Percentiles rank a stretch among this genome's conserved stretches.
These are phyloP conservation scores for Porcisia hertigi DNA, from an alignment of 208 protist genomes.

Conservation along the genomic window DNA sequence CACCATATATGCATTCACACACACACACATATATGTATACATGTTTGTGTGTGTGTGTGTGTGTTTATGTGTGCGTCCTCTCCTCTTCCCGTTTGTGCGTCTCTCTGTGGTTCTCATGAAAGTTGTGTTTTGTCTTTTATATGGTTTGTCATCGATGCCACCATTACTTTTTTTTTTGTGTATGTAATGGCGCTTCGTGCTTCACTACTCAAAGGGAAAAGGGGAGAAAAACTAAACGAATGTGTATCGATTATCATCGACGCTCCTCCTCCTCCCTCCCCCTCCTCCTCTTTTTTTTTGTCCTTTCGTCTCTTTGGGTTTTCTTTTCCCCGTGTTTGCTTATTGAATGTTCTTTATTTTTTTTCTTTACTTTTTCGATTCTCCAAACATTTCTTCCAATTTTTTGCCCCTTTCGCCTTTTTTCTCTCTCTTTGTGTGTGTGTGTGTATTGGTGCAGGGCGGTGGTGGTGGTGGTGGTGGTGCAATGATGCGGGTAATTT, in stretches of 20 bases:
- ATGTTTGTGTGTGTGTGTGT: neutral
- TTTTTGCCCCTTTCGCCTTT: neutral
- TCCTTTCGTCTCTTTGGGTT: too few relatives aligned
- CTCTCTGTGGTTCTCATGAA: neutral
- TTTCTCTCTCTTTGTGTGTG: neutral
- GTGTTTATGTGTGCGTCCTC: neutral
- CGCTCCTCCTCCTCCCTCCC: neutral
- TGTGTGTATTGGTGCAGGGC: neutral
- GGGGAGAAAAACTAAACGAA: neutral
- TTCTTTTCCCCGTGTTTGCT: too few relatives aligned
- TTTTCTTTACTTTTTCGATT: neutral
- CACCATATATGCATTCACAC: neutral
- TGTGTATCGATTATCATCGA: neutral
- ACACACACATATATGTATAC: neutral
- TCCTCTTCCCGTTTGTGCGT: neutral
- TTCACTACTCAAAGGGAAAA: too few relatives aligned
- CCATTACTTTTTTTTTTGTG: neutral
- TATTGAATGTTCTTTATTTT: neutral
- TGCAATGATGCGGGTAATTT: neutral
- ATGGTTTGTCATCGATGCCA: neutral
- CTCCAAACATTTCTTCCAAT: neutral
- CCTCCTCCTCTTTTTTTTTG: too few relatives aligned
- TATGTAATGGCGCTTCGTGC: neutral
- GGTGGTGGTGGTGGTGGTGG: neutral
- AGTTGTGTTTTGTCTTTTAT: neutral